Base-by-base conservation (phyloP, 1,139 yeast genomes). In the Suhomyces guaymorum region DNA sequence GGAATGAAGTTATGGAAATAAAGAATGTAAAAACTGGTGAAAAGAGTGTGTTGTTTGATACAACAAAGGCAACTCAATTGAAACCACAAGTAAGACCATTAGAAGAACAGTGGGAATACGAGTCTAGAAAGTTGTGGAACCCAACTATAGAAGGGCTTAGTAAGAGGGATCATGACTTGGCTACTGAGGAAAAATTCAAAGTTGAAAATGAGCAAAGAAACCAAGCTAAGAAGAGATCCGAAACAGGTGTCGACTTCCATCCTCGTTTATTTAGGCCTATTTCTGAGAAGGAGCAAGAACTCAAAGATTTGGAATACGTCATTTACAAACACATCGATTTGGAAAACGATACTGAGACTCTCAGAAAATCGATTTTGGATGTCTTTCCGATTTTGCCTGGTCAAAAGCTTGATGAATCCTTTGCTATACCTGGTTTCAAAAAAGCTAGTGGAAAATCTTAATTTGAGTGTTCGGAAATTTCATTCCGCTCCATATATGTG, bases 1-100 rank as follows among this genome's bases (percentile, higher is more conserved):
- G 98, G 98, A 89, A 89, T 60, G 96, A 82, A 40, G 68, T 81
- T 2, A 82, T 92, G 78, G 76, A 82, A 38, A 77, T 89, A 39
- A 82, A 78, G 51, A 70, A 82, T 47, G 43, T 68, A 27, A 60
- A 65, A 28, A 73, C 78, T 1, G 73, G 74, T 11, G 54, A 66
- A 37, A 78, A 75, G 46, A 47, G 57, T 2, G 73, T 75, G 1
- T 73, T 88, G 15, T 81, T 80, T 47, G 95, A 92, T 54, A 78
- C 94, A 2, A 49, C 54, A 11, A 66, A 64, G 13, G 73, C 88
- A 5, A 49, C 45, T 3, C 78, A 80, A 3, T 46, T 61, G 23
- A 68, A 66, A 39, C 96, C 97, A 14, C 64, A 64, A 39, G 95
- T 87, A 3, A 80, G 94, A 49, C 88, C 94, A 3, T 40, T 89